A percentile compares a stretch with the other conserved stretches of the same genome.
Evolutionary conservation across 225 moss, liverwort and hornwort genomes (phyloP).

Genomic region (Lunularia cruciata): DNA sequence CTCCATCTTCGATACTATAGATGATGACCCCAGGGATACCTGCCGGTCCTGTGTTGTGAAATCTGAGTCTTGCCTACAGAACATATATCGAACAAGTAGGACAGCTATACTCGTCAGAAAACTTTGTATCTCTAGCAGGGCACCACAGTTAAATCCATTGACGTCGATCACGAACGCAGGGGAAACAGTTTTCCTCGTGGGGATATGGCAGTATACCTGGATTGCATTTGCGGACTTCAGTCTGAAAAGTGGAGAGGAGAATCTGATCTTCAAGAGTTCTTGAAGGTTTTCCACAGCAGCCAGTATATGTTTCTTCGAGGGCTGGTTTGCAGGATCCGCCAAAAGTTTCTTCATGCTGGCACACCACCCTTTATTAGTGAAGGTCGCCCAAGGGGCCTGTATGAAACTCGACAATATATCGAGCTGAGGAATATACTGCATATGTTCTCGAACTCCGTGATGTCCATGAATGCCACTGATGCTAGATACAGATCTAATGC

Average conservation of each 20-base stretch:
- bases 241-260: constrained; percentile 85
- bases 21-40: constrained; percentile 62
- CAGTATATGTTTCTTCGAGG: constrained; percentile 72
- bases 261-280: constrained; percentile 76
- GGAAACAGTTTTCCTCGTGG: too few relatives aligned
- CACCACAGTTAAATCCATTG: too few relatives aligned
- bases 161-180: too few relatives aligned
- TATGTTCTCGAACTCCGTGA: too few relatives aligned
- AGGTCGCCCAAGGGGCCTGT: not conserved
- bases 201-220: constrained; percentile 52
- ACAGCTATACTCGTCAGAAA: too few relatives aligned
- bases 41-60: constrained; percentile 75
- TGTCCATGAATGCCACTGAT: too few relatives aligned
- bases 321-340: constrained; percentile 59
- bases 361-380: constrained; percentile 1
- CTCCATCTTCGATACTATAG: constrained; percentile 67
- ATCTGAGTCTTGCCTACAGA: constrained; percentile 62
- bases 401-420: not conserved
- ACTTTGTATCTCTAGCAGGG: too few relatives aligned
- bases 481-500: too few relatives aligned
- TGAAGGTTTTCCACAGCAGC: constrained; percentile 79
- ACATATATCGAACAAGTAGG: too few relatives aligned
- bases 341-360: constrained; percentile 75
- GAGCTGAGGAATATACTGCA: too few relatives aligned
- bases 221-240: constrained; percentile 65